Evolutionary conservation across 805 yeast species (phyloP).

Genomic region (Kodamaea kakaduensis): DNA sequence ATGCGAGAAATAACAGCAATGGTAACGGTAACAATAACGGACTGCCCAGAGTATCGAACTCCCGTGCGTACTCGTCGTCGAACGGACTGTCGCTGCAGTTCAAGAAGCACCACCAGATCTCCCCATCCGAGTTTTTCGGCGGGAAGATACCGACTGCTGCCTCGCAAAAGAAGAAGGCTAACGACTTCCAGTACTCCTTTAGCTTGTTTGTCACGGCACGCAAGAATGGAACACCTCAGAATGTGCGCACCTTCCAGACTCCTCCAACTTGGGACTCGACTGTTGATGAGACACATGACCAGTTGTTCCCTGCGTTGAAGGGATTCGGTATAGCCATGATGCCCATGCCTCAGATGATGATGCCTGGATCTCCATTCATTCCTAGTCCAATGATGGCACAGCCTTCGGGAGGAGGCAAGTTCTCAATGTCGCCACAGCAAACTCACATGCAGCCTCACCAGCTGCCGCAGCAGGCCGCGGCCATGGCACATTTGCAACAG

Average conservation of each 20-base stretch:
- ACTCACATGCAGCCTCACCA: constrained; percentile 15
- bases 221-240: constrained; percentile 23
- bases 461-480: constrained; percentile 14
- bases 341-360: constrained; percentile 12
- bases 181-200: constrained; percentile 42
- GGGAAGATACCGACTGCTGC: constrained; percentile 39
- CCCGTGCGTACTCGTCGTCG: constrained; percentile 18
- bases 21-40: constrained; percentile 27
- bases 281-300: constrained; percentile 52
- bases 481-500: constrained; percentile 27
- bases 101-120: constrained; percentile 35
- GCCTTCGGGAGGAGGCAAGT: constrained; percentile 19
- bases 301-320: constrained; percentile 42
- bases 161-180: constrained; percentile 31
- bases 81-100: constrained; percentile 14
- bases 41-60: constrained; percentile 29
- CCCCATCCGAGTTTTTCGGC: constrained; percentile 42
- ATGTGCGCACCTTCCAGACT: constrained; percentile 56
- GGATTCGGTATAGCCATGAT: constrained; percentile 5
- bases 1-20: constrained; percentile 16
- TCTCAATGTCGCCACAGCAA: constrained; percentile 30
- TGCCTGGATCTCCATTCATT: constrained; percentile 23
- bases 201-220: constrained; percentile 50
- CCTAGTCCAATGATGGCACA: constrained; percentile 28
- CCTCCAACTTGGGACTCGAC: constrained; percentile 76